These are phyloP conservation scores for Tremella fuciformis DNA, from an alignment of 768 basidiomycete species.

Conservation along the genomic window DNA sequence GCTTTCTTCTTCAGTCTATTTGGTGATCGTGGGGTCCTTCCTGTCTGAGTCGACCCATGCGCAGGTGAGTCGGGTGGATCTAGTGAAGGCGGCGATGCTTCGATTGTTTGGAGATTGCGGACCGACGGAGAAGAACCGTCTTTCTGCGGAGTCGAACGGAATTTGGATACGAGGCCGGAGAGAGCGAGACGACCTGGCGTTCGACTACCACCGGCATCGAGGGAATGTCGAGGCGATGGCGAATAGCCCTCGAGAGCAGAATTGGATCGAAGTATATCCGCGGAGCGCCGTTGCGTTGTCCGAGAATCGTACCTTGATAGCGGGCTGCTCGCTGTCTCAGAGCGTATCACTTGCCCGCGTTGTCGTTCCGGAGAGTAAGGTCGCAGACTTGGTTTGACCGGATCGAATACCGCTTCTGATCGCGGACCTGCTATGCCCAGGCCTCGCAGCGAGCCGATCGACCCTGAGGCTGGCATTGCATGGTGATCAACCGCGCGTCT, in stretches of 20 bases:
- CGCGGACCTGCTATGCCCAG: background rate
- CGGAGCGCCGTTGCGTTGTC: background rate
- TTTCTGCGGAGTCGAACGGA: slow-evolving; percentile 1
- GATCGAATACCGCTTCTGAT: slow-evolving; percentile 3
- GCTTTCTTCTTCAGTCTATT: slow-evolving; percentile 26
- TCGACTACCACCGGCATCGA: background rate
- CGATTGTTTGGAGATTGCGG: slow-evolving; percentile 5
- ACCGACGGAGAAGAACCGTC: background rate
- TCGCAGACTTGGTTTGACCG: slow-evolving; percentile 6
- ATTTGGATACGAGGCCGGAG: background rate
- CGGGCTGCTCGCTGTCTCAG: background rate
- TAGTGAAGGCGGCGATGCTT: slow-evolving; percentile 10
- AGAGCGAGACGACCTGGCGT: background rate
- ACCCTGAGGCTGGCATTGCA: slow-evolving; percentile 12
- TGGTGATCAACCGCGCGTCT: slow-evolving; percentile 5
- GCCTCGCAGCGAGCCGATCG: slow-evolving; percentile 10
- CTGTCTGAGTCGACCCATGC: background rate
- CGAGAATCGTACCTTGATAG: slow-evolving; percentile 1
- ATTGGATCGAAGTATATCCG: slow-evolving; percentile 3
- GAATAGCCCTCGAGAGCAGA: background rate
- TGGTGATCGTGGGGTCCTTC: background rate
- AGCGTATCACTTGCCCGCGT: background rate
- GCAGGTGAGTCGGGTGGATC: slow-evolving; percentile 16
- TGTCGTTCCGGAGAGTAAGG: background rate
- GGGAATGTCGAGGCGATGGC: slow-evolving; percentile 1